Conservation (phyloP, 2,329 filamentous ascomycete species). For the Arthrobotrys pseudoclavata region DNA sequence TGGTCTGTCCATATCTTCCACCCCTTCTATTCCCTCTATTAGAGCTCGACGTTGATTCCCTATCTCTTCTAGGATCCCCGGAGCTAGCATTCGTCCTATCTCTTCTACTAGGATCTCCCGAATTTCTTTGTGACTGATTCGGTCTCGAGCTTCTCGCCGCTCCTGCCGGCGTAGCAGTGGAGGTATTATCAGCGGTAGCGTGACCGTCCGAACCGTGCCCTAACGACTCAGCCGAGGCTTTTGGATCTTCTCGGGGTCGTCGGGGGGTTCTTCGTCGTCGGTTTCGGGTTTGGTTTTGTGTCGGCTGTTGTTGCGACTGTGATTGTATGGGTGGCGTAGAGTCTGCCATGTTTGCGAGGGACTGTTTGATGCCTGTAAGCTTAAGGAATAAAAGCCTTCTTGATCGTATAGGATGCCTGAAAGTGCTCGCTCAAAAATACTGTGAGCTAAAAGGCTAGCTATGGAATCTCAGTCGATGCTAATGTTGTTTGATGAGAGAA, state of each 20-base stretch:
- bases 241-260: conserved; percentile 40
- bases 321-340: neutral
- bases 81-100: conserved; percentile 11
- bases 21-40: conserved; percentile 37
- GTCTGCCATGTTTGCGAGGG: conserved; percentile 48
- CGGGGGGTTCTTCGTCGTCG: conserved; percentile 38
- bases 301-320: conserved; percentile 23
- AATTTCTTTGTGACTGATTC: conserved; percentile 12
- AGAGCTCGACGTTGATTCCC: conserved; percentile 43
- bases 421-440: neutral
- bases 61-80: conserved; percentile 35
- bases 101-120: neutral
- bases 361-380: neutral
- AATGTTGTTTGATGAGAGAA: neutral
- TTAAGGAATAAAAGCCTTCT: neutral
- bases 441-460: neutral
- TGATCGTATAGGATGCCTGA: neutral
- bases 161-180: neutral
- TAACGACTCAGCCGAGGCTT: conserved; percentile 43
- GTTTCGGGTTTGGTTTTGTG: conserved; percentile 41
- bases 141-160: conserved; percentile 38
- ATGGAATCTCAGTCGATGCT: neutral
- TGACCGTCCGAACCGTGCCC: conserved; percentile 37
- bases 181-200: conserved; percentile 14
- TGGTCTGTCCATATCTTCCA: conserved; percentile 14